These are phyloP conservation scores for Talaromyces sp. DNA, from an alignment of 2,329 filamentous ascomycete species.

Conservation along the genomic window DNA sequence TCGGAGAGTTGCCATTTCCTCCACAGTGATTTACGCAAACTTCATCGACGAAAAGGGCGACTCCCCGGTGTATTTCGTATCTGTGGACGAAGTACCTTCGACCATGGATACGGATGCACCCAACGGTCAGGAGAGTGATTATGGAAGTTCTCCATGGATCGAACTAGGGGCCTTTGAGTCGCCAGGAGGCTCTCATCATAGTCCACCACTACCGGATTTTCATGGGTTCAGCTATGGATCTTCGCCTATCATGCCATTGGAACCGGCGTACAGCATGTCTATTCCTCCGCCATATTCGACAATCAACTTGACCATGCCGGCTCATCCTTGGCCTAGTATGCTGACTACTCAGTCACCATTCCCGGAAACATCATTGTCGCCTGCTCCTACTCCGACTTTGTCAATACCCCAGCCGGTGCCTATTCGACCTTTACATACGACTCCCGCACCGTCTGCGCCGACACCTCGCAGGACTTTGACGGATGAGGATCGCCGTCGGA, in stretches of 20 bases:
- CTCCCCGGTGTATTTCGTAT: conserved; percentile 45
- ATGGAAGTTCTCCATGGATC: conserved; percentile 44
- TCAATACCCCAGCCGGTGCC: conserved; percentile 53
- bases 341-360: conserved; percentile 67
- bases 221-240: conserved; percentile 60
- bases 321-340: conserved; percentile 70
- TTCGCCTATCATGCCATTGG: conserved; percentile 59
- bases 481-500: conserved; percentile 80
- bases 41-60: conserved; percentile 8
- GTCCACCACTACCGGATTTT: conserved; percentile 68
- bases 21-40: conserved; percentile 11
- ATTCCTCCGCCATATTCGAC: conserved; percentile 55
- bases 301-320: conserved; percentile 69
- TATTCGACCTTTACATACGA: conserved; percentile 28
- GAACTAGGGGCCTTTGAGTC: conserved; percentile 45
- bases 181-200: conserved; percentile 56
- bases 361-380: conserved; percentile 59
- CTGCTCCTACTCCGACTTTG: conserved; percentile 45
- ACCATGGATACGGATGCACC: conserved; percentile 46
- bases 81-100: conserved; percentile 24
- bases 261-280: conserved; percentile 53
- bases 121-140: conserved; percentile 43
- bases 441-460: conserved; percentile 43
- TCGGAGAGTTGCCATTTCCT: conserved; percentile 23
- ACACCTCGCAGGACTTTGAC: conserved; percentile 84